phyloP scores from a whole-genome alignment of 306 rosid genomes.

The Vigna reflexopilosa region DNA sequence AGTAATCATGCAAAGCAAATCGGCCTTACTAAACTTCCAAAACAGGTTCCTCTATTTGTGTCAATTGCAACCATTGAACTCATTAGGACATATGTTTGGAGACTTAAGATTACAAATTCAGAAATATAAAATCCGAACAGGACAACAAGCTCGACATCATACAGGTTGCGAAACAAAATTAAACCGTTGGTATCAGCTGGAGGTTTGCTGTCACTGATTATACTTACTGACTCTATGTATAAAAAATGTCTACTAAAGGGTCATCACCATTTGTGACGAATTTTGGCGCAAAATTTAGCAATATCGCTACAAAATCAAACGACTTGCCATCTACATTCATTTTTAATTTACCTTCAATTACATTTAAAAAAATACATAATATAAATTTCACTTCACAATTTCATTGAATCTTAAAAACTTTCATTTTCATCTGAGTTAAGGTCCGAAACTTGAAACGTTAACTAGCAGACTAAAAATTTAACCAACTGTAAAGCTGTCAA shows the following conservation, averaged over 20 bases:
- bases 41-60: background rate
- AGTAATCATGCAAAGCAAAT: background rate
- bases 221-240: background rate
- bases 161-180: background rate
- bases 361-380: background rate
- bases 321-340: background rate
- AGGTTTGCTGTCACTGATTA: background rate
- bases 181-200: background rate
- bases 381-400: background rate
- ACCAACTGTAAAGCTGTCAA: background rate
- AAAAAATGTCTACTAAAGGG: background rate
- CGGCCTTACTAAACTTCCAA: background rate
- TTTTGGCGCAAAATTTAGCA: background rate
- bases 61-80: background rate
- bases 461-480: background rate
- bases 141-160: background rate
- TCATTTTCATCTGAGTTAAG: too few relatives aligned
- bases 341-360: background rate
- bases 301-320: background rate
- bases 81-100: background rate
- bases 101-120: background rate
- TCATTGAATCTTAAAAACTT: background rate
- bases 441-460: background rate
- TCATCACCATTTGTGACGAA: background rate
- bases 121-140: background rate